Evolutionary conservation across 116 monocot genomes (phyloP).

Genomic region (Trichopus zeylanicus): DNA sequence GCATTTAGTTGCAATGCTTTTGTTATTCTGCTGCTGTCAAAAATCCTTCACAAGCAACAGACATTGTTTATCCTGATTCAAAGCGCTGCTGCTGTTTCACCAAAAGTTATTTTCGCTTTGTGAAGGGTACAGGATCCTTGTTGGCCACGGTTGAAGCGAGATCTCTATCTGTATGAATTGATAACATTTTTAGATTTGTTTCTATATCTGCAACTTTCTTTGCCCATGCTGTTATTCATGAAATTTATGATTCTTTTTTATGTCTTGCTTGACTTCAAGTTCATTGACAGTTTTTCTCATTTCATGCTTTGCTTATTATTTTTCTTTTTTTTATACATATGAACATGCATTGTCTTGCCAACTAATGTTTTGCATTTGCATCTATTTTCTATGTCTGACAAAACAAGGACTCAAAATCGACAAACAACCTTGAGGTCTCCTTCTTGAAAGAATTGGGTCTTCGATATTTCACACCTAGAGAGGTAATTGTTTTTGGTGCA

Average conservation of each 20-base stretch:
- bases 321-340: too few species aligned
- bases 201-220: background rate
- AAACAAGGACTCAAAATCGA: constrained; percentile 9
- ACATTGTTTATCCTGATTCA: constrained; percentile 79
- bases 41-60: constrained; percentile 31
- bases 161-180: background rate
- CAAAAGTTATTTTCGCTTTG: constrained; percentile 89
- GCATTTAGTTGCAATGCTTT: background rate
- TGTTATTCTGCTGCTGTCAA: background rate
- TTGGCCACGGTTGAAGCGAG: constrained; percentile 64
- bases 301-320: too few species aligned
- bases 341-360: background rate
- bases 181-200: background rate
- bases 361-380: background rate
- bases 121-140: constrained; percentile 95
- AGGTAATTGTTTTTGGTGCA: constrained; percentile 29
- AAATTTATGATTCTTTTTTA: too few species aligned
- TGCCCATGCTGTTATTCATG: background rate
- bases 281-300: too few species aligned
- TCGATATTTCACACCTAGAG: constrained; percentile 88
- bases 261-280: too few species aligned
- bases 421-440: constrained; percentile 24
- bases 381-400: constrained; percentile 1
- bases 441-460: constrained; percentile 57
- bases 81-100: constrained; percentile 93